Evolutionary conservation across 164 flowering plant species (phyloP), one percentile per base, ranked within the genome.

Genomic region (Chloranthus sessilifolius): DNA sequence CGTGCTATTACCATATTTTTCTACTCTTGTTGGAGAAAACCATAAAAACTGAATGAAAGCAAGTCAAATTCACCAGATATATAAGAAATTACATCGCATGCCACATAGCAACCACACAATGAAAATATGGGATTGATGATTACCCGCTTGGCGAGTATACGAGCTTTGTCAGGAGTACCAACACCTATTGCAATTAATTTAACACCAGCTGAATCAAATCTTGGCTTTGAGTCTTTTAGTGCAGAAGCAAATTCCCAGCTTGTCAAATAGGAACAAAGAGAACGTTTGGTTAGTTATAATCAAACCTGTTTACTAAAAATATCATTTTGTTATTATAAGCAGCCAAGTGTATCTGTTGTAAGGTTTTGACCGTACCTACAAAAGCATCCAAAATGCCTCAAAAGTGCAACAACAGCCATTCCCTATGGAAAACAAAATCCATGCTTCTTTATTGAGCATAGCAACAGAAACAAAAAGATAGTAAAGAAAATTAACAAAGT

Each of bases 181-280:
- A 92, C 83, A 59, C 98, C 96, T 56, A 88, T 79, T 16, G 94
- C 98, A 58, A 88, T 74, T 50, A 92, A 65, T 66, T 88, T 88
- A 26, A 83, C 95, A 45, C 95, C 96, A 58, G 92, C 78, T 25
- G 82, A 53, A 21, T 91, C 92, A 56, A 88, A 79, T 66, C 40
- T 77, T 11, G 72, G 66, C 58, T 74, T 88, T 8, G 68, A 23
- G 50, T 85, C 94, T 70, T 80, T 92, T 4, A 92, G 68, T 14
- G 72, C 43, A 2, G 79, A 66, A 55, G 94, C 98, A 56, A 88
- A 75, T 70, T 92, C 95, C 98, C 98, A 92, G 63, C 96, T 88
- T 64, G n/a, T n/a, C 8, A 34, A 50, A 53, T 4, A 44, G 48
- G n/a, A n/a, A n/a, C n/a, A n/a, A n/a, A n/a, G n/a, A n/a, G n/a